phyloP scores from a whole-genome alignment of 2,329 filamentous ascomycete species.

The Pseudogymnoascus sp. region DNA sequence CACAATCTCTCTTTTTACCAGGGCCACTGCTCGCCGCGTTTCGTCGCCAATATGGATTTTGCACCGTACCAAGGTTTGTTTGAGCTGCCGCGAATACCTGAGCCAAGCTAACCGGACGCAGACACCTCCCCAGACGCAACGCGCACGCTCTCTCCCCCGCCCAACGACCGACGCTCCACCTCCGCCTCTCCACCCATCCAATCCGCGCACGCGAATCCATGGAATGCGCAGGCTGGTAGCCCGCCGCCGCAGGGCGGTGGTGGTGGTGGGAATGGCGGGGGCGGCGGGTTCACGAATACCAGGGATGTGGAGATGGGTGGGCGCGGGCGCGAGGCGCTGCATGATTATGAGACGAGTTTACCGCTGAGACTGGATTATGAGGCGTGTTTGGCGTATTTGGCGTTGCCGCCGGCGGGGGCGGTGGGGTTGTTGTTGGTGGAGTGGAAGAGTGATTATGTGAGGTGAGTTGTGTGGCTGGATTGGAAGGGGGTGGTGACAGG shows the following conservation, averaged over 20 bases:
- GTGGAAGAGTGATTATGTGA: slow-evolving; percentile 93
- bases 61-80: slow-evolving; percentile 70
- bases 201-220: slow-evolving; percentile 34
- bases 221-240: slow-evolving; percentile 17
- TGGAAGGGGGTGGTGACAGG: background rate
- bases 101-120: background rate
- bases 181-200: slow-evolving; percentile 53
- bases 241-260: slow-evolving; percentile 17
- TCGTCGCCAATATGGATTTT: slow-evolving; percentile 65
- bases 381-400: slow-evolving; percentile 80
- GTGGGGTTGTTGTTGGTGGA: slow-evolving; percentile 80
- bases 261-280: slow-evolving; percentile 17
- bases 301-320: slow-evolving; percentile 16
- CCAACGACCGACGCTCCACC: slow-evolving; percentile 32
- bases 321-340: slow-evolving; percentile 46
- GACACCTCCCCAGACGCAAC: slow-evolving; percentile 79
- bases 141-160: slow-evolving; percentile 69
- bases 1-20: background rate
- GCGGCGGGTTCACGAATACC: slow-evolving; percentile 4
- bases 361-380: slow-evolving; percentile 83
- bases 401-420: slow-evolving; percentile 76
- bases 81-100: background rate
- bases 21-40: background rate
- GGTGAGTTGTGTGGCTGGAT: slow-evolving; percentile 44
- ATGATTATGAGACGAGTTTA: slow-evolving; percentile 85